A percentile compares a stretch with the other conserved stretches of the same genome.
Conservation (phyloP, 352 stramenopile species). For the Blastocystis sp. region DNA sequence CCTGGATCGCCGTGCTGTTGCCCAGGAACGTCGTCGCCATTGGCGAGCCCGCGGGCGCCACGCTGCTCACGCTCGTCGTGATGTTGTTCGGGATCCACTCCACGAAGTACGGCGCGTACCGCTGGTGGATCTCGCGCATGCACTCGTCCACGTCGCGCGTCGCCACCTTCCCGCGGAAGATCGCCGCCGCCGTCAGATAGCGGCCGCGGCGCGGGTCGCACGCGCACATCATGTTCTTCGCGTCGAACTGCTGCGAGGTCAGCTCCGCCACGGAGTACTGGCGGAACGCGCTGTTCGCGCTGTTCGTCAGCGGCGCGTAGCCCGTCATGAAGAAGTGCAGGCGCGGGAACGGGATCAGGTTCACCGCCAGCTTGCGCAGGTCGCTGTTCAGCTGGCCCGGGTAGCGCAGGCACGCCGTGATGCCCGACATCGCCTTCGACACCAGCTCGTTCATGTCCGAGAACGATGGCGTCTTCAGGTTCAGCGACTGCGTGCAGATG, state of each 20-base stretch:
- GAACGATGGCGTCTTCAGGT: slow-evolving; percentile 96
- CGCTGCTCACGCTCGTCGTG: slow-evolving; percentile 77
- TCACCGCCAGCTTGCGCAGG: slow-evolving; percentile 94
- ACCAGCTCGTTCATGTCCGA: slow-evolving; percentile 97
- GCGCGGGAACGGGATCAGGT: slow-evolving; percentile 97
- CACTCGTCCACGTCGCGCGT: slow-evolving; percentile 97
- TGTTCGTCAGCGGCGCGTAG: slow-evolving; percentile 92
- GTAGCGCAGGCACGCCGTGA: slow-evolving; percentile 87
- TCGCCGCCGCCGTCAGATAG: slow-evolving; percentile 97
- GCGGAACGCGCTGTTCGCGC: slow-evolving; percentile 93
- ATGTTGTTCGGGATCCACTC: slow-evolving; percentile 99
- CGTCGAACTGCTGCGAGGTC: slow-evolving; percentile 76
- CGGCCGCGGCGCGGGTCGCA: slow-evolving; percentile 95
- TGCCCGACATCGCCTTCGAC: slow-evolving; percentile 81
- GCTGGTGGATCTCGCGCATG: slow-evolving; percentile 92
- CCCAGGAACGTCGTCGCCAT: slow-evolving; percentile 97
- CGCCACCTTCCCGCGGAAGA: slow-evolving; percentile 98
- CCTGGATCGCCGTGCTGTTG: slow-evolving; percentile 98
- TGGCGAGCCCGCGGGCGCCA: slow-evolving; percentile 93
- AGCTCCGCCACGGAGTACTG: slow-evolving; percentile 93
- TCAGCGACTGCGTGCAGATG: slow-evolving; percentile 99
- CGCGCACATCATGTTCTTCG: slow-evolving; percentile 99
- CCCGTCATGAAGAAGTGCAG: slow-evolving; percentile 99
- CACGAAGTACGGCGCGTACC: slow-evolving; percentile 86
- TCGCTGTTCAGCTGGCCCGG: slow-evolving; percentile 97